phyloP scores from a whole-genome alignment of 2,329 filamentous ascomycete genomes.

The Diplocarpon rosae region DNA sequence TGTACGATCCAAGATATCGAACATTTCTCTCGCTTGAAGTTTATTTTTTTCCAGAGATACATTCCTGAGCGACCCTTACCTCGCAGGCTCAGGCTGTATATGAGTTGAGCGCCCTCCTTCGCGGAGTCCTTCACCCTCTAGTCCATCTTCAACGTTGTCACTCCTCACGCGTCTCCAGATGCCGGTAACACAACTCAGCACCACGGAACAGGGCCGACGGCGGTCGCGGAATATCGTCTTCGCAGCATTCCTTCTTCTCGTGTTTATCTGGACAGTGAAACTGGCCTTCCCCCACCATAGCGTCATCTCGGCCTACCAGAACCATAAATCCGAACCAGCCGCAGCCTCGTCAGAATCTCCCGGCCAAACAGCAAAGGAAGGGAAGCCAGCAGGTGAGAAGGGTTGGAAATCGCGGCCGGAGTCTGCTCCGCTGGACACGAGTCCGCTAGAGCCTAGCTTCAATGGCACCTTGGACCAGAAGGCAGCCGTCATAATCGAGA shows the following conservation, averaged over 20 bases:
- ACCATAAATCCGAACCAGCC: constrained; percentile 1
- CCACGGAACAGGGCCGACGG: constrained; percentile 18
- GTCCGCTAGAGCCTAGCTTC: constrained; percentile 9
- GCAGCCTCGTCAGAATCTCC: not conserved
- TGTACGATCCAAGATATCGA: too few relatives aligned
- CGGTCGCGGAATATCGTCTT: constrained; percentile 19
- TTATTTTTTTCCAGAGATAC: too few relatives aligned
- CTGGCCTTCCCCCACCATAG: constrained; percentile 18
- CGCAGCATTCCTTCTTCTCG: constrained; percentile 16
- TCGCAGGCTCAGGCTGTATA: too few relatives aligned
- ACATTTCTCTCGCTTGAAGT: too few relatives aligned
- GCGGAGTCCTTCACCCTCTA: too few relatives aligned
- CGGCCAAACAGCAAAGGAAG: not conserved
- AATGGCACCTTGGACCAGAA: constrained; percentile 22
- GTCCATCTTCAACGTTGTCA: not conserved
- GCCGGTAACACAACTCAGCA: constrained; percentile 6
- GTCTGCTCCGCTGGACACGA: not conserved
- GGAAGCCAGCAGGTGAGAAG: not conserved
- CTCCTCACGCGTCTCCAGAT: not conserved
- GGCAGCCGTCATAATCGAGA: constrained; percentile 31
- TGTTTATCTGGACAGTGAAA: constrained; percentile 21
- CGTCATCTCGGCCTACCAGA: constrained; percentile 13
- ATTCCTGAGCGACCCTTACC: too few relatives aligned
- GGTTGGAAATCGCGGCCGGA: constrained; percentile 2
- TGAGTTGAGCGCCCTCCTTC: too few relatives aligned